These are phyloP conservation scores for Colletotrichum magnum DNA, from an alignment of 2,329 filamentous ascomycete species.

Conservation along the genomic window DNA sequence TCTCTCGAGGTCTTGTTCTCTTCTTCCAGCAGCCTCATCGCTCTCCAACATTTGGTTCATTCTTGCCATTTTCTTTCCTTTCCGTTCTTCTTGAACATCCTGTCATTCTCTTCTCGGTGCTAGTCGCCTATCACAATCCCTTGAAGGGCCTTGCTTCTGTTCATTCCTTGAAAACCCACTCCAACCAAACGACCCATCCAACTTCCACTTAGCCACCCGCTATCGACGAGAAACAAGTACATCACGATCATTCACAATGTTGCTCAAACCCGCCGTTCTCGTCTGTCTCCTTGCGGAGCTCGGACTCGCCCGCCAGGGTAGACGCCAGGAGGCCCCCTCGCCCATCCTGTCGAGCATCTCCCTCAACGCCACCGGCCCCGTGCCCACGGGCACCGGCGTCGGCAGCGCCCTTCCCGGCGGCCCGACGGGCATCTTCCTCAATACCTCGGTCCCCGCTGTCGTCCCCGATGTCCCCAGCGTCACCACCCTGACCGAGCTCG, in stretches of 20 bases:
- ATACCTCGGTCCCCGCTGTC: slow-evolving; percentile 34
- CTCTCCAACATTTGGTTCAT: slow-evolving; percentile 32
- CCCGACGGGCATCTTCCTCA: slow-evolving; percentile 35
- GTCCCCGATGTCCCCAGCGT: slow-evolving; percentile 25
- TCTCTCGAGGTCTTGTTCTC: slow-evolving; percentile 5
- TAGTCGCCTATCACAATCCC: slow-evolving; percentile 35
- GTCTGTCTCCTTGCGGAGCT: slow-evolving; percentile 34
- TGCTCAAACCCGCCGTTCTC: slow-evolving; percentile 30
- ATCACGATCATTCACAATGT: slow-evolving; percentile 37
- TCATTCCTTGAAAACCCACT: slow-evolving; percentile 26
- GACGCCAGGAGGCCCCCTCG: slow-evolving; percentile 19
- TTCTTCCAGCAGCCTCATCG: slow-evolving; percentile 33
- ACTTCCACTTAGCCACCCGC: slow-evolving; percentile 26
- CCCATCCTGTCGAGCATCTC: slow-evolving; percentile 34
- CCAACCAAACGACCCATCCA: slow-evolving; percentile 20
- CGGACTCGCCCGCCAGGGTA: slow-evolving; percentile 36
- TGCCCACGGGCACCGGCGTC: slow-evolving; percentile 28
- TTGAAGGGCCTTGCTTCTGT: slow-evolving; percentile 39
- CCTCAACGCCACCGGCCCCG: slow-evolving; percentile 21
- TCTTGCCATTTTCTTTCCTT: slow-evolving; percentile 33
- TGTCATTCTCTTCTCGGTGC: slow-evolving; percentile 40
- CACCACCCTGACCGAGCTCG: slow-evolving; percentile 31
- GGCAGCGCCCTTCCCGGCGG: slow-evolving; percentile 7
- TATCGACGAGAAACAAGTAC: slow-evolving; percentile 1
- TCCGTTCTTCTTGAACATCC: slow-evolving; percentile 29